Conservation (phyloP, 352 stramenopile genomes). For the Phytophthora cactorum region DNA sequence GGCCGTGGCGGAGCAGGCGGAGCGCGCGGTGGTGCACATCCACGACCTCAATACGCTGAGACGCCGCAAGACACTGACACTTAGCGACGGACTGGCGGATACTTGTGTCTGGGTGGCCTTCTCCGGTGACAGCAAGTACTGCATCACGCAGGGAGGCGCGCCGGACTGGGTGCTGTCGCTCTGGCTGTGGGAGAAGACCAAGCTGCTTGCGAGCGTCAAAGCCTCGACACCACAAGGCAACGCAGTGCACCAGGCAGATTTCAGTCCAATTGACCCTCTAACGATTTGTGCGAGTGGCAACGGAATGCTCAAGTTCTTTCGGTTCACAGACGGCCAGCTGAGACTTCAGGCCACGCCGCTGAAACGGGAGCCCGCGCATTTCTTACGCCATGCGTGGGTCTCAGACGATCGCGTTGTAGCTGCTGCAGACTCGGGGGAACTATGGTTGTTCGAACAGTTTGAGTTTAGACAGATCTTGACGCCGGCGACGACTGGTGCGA, state of each 20-base stretch:
- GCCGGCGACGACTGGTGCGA: conserved; percentile 37
- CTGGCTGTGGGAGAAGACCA: conserved; percentile 94
- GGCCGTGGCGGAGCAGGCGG: conserved; percentile 87
- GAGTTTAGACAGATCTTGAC: conserved; percentile 91
- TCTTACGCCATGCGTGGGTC: conserved; percentile 93
- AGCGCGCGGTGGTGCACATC: conserved; percentile 88
- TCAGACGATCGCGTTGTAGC: conserved; percentile 91
- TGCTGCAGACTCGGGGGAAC: conserved; percentile 86
- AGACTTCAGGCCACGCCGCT: conserved; percentile 69
- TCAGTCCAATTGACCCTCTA: conserved; percentile 86
- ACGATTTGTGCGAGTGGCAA: conserved; percentile 91
- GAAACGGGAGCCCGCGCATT: conserved; percentile 86
- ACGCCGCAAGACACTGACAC: conserved; percentile 84
- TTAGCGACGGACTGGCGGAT: conserved; percentile 81
- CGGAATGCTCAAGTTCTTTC: conserved; percentile 91
- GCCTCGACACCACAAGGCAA: conserved; percentile 71
- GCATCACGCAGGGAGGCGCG: conserved; percentile 86
- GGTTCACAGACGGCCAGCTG: conserved; percentile 85
- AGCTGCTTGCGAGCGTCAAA: conserved; percentile 82
- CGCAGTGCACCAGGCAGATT: conserved; percentile 87
- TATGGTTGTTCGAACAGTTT: conserved; percentile 94
- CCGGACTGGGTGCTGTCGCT: conserved; percentile 93
- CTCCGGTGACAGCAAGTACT: conserved; percentile 91
- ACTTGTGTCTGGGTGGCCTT: conserved; percentile 87
- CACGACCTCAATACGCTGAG: conserved; percentile 91